Evolutionary conservation across 306 rosid species (phyloP), one percentile per base, ranked within the genome.

Genomic region (Dalbergia oliveri): DNA sequence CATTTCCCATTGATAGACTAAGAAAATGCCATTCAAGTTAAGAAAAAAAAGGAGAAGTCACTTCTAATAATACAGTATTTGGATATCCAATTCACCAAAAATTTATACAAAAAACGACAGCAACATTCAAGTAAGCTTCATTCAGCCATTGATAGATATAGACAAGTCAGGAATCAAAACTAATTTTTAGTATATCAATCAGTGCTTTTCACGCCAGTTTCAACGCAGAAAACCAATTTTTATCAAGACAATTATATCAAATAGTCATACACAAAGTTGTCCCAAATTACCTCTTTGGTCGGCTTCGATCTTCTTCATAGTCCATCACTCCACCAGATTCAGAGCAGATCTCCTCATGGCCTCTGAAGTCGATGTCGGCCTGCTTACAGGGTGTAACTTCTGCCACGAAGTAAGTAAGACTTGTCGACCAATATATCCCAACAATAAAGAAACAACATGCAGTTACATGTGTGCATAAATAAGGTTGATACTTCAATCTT

Each of bases 271-370:
- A 19, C 14, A 23, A 78, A 68, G 59, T 14, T 76, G 34, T 65
- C 60, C 63, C 41, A 50, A 74, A 63, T 83, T 86, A 96, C 99
- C 99, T 93, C 88, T 93, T 96, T 23, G 98, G 98, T 75, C 97
- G 93, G 88, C 91, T 93, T 76, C 92, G 96, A 79, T 96, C 99
- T 90, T 95, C 98, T 81, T 95, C 98, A 45, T 89, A 96, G 86
- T 96, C 97, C 97, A 96, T 96, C 89, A 96, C 99, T 93, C 97
- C 98, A 91, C 99, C 97, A 91, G 94, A 89, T 90, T 96, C 99
- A 82, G 98, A 89, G 96, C 87, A 87, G 93, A 87, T 87, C 99
- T 93, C 99, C 91, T 93, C 97, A 79, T 91, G 97, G 86, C 98
- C 97, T 91, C 98, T 87, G 94, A 86, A 89, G 92, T 91, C 97